phyloP scores from a whole-genome alignment of 345 rosid genomes.

The Pseudoturritis turrita region DNA sequence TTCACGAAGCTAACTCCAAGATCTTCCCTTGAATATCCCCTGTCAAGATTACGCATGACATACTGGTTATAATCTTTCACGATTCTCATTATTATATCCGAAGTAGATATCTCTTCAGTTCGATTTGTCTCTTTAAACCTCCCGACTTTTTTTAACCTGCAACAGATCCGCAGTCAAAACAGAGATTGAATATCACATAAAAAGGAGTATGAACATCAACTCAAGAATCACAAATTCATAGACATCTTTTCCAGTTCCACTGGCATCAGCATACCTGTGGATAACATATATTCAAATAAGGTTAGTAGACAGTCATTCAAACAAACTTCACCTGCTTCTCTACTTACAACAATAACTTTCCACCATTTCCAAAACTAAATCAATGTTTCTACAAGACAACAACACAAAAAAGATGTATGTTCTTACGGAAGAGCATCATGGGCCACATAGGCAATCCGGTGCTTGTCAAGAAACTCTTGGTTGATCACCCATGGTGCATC shows the following conservation, averaged over 20 bases:
- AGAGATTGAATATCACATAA: not conserved
- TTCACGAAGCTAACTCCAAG: slow-evolving; percentile 68
- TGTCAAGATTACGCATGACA: slow-evolving; percentile 60
- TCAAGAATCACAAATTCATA: slow-evolving; percentile 54
- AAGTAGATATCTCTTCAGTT: slow-evolving; percentile 64
- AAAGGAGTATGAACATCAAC: not conserved
- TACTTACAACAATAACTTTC: not conserved
- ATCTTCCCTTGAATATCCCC: slow-evolving; percentile 64
- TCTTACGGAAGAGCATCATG: slow-evolving; percentile 61
- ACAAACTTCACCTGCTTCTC: not conserved
- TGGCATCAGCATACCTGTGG: slow-evolving; percentile 61
- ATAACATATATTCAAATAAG: not conserved
- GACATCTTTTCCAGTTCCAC: slow-evolving; percentile 66
- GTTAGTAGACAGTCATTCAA: not conserved
- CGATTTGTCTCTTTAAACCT: slow-evolving; percentile 58
- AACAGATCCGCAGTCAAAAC: not conserved
- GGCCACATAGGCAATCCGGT: slow-evolving; percentile 53
- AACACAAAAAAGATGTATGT: not conserved
- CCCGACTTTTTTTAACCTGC: slow-evolving; percentile 51
- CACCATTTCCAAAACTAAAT: not conserved
- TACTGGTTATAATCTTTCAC: slow-evolving; percentile 64
- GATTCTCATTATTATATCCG: slow-evolving; percentile 65
- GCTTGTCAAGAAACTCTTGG: slow-evolving; percentile 54
- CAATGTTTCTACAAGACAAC: not conserved
- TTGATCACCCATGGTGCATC: slow-evolving; percentile 69